These are phyloP conservation scores for Glomus cerebriforme DNA, from an alignment of 192 early-diverging fungal species.

Conservation along the genomic window DNA sequence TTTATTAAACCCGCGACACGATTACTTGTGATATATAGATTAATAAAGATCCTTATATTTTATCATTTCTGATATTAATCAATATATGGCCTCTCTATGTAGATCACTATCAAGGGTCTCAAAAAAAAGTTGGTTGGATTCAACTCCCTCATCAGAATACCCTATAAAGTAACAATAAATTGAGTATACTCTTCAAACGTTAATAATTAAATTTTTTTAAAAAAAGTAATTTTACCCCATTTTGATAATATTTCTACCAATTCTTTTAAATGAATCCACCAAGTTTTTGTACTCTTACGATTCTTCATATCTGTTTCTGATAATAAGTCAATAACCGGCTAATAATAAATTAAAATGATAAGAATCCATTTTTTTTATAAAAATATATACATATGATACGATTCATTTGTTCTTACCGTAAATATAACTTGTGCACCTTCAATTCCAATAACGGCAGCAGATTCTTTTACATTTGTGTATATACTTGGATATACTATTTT, in stretches of 20 bases:
- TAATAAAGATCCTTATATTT: too few relatives aligned
- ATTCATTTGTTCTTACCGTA: constrained; percentile 39
- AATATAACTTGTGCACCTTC: constrained; percentile 73
- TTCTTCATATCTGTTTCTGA: constrained; percentile 79
- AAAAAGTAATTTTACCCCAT: constrained; percentile 42
- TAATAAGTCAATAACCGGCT: constrained; percentile 65
- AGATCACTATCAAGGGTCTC: not conserved
- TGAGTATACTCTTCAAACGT: not conserved
- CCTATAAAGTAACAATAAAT: constrained; percentile 8
- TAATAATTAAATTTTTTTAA: not conserved
- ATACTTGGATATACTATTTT: constrained; percentile 55
- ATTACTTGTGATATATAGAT: too few relatives aligned
- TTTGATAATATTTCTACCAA: constrained; percentile 65
- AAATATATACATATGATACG: not conserved
- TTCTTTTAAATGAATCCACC: constrained; percentile 69
- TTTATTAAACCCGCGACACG: too few relatives aligned
- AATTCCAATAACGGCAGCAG: constrained; percentile 82
- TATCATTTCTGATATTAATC: too few relatives aligned
- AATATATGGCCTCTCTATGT: not conserved
- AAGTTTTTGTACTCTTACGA: constrained; percentile 66
- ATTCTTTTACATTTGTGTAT: constrained; percentile 58
- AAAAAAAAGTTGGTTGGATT: not conserved
- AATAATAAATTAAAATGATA: not conserved
- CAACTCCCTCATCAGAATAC: not conserved
- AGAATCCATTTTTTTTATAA: not conserved